Base-by-base conservation (phyloP, 371 early-diverging fungal genomes). In the Mortierella sp. region DNA sequence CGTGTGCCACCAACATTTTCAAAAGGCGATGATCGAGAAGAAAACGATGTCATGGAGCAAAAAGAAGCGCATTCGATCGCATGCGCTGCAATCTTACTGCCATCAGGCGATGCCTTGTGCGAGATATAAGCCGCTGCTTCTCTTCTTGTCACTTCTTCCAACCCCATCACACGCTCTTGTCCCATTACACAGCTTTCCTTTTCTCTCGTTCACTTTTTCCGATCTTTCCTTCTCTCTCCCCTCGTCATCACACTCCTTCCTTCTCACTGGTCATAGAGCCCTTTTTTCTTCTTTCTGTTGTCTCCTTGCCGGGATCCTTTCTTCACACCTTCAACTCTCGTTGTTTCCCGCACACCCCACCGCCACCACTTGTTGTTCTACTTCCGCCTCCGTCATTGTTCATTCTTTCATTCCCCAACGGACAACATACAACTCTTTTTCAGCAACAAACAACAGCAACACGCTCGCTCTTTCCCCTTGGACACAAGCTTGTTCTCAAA, bases 1-100 rank as follows among this genome's bases (percentile, higher is more conserved):
- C 16, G 34, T 34, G 61, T 61, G 61, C 61, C 61, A 61, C 61
- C 61, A 61, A 34, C 8, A 34, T 61, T 59, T 55, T 34, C 50
- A 13, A 50, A 13, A 16, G 50, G 50, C 50, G 50, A 50, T 16
- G n/a, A n/a, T n/a, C 46, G 46, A 46, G 13, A 14, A 4, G 59
- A 24, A 6, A 26, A 26, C 57, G 57, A 31, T 61, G 34, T 31
- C 34, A 61, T 61, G 2, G 4, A 28, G 14, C 31, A 16, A 31
- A 31, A 61, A 16, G 61, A 34, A 61, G 61, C 14, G 4, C 0
- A 31, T 5, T 61, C 19, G 34, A 61, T 61, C 61, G 61, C 19
- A 61, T 61, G 61, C 19, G 61, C 61, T 61, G 61, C 61, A 61
- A 50, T 16, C 16, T 50, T 50, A 50, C 16, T 50, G 50, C 13